These are phyloP conservation scores for Plasmodium relictum DNA, from an alignment of 169 alveolate species.

Conservation along the genomic window DNA sequence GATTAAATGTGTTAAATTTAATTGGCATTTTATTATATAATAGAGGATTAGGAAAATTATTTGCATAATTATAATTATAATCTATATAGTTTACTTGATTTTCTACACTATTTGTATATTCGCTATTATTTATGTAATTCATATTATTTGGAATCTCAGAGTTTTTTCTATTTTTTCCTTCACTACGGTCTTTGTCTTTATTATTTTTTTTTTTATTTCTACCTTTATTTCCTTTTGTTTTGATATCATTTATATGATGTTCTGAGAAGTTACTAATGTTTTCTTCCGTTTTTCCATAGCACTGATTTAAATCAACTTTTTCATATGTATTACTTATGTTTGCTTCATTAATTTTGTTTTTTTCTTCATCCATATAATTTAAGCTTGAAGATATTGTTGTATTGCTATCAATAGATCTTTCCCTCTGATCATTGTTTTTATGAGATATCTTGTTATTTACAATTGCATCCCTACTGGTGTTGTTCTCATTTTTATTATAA, in stretches of 20 bases:
- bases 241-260: not conserved
- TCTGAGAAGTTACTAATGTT: not conserved
- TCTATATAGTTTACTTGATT: slow-evolving; percentile 27
- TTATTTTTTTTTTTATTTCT: not conserved
- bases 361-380: slow-evolving; percentile 37
- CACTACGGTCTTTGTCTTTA: not conserved
- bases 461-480: not conserved
- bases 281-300: slow-evolving; percentile 63
- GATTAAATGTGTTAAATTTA: slow-evolving; percentile 31
- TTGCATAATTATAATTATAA: slow-evolving; percentile 27
- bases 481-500: slow-evolving; percentile 7
- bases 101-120: slow-evolving; percentile 1
- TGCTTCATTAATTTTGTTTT: slow-evolving; percentile 20
- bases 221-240: slow-evolving; percentile 3
- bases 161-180: not conserved
- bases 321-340: slow-evolving; percentile 41
- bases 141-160: not conserved
- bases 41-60: slow-evolving; percentile 18
- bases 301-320: slow-evolving; percentile 37
- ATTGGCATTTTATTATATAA: slow-evolving; percentile 53
- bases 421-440: slow-evolving; percentile 13
- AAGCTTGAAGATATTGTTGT: slow-evolving; percentile 65
- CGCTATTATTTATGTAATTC: slow-evolving; percentile 19
- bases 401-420: slow-evolving; percentile 39
- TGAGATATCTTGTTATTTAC: slow-evolving; percentile 14